A percentile compares a stretch with the other conserved stretches of the same genome.
These are phyloP conservation scores for Pyrus hybrid DNA, from an alignment of 331 rosid species.

Conservation along the genomic window DNA sequence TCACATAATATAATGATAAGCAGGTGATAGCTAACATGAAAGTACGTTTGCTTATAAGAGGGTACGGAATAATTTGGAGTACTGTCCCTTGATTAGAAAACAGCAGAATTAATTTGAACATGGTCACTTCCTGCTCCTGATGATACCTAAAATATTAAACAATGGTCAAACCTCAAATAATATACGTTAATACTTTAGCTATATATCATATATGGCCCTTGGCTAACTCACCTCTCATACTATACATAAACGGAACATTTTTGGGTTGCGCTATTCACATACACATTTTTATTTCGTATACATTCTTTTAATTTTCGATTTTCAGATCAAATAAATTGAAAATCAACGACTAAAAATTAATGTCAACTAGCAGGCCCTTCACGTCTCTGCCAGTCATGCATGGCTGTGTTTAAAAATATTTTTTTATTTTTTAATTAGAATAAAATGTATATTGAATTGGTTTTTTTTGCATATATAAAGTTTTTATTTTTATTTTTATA, in stretches of 20 bases:
- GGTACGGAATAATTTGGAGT: conserved; percentile 38
- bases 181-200: background rate
- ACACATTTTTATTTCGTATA: no score
- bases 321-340: no score
- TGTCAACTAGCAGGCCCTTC: background rate
- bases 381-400: background rate
- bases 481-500: background rate
- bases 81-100: conserved; percentile 25
- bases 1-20: background rate
- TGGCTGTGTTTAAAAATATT: background rate
- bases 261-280: no score
- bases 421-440: no score
- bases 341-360: no score
- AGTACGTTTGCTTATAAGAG: background rate
- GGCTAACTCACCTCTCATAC: background rate
- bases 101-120: background rate
- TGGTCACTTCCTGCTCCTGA: background rate
- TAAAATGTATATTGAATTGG: background rate
- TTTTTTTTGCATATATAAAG: no score
- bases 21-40: background rate
- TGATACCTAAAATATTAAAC: background rate
- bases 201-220: background rate
- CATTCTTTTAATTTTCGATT: no score
- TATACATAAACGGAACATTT: background rate
- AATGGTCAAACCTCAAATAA: background rate